phyloP scores from a whole-genome alignment of 495 filamentous ascomycete genomes.

The Friedmanniomyces simplex region DNA sequence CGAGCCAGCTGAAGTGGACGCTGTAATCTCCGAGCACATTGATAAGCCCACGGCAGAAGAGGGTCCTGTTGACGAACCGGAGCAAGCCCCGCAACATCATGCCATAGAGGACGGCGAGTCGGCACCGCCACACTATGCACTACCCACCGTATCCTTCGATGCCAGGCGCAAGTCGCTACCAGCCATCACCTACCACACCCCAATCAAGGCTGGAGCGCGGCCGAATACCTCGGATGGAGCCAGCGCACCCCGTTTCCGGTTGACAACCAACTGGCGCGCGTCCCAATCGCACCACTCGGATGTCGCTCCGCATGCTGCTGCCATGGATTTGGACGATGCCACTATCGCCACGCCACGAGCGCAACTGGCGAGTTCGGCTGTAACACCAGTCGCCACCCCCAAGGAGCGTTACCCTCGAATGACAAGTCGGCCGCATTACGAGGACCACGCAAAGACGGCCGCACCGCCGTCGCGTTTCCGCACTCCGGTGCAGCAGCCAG shows the following conservation, averaged over 20 bases:
- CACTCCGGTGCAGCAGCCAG: background rate
- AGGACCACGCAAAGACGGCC: constrained; percentile 8
- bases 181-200: constrained; percentile 5
- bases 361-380: background rate
- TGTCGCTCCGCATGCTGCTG: background rate
- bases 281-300: background rate
- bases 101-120: background rate
- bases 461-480: constrained; percentile 1
- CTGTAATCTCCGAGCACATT: background rate
- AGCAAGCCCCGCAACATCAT: background rate
- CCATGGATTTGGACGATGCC: background rate
- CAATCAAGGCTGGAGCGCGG: constrained; percentile 3
- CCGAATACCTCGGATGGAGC: constrained; percentile 19
- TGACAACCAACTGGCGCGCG: background rate
- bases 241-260: constrained; percentile 9
- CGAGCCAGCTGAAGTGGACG: background rate
- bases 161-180: constrained; percentile 21
- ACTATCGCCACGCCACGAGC: background rate
- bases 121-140: constrained; percentile 15
- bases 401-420: constrained; percentile 6
- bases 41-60: background rate
- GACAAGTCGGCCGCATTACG: background rate
- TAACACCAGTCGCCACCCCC: background rate
- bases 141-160: constrained; percentile 15
- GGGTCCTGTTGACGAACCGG: background rate